These are phyloP conservation scores for Funneliformis geosporum DNA, from an alignment of 192 early-diverging fungal species.

Conservation along the genomic window DNA sequence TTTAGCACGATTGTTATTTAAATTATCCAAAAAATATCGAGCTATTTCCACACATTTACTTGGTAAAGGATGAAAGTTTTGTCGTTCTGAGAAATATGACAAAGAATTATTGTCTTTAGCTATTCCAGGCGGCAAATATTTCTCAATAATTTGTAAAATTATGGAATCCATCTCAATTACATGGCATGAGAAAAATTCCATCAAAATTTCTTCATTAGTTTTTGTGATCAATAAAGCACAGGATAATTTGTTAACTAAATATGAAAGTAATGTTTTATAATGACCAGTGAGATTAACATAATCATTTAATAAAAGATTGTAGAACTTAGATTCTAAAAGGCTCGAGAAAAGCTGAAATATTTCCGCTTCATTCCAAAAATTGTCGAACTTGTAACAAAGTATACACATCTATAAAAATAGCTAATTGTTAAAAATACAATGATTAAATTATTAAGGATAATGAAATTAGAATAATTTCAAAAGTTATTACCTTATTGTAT, in stretches of 20 bases:
- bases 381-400: neutral
- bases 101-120: neutral
- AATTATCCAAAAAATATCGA: slow-evolving; percentile 17
- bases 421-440: neutral
- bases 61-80: neutral
- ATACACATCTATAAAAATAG: neutral
- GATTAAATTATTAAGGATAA: neutral
- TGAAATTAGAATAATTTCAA: neutral
- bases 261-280: neutral
- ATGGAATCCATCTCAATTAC: slow-evolving; percentile 1
- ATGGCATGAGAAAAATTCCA: neutral
- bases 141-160: slow-evolving; percentile 7
- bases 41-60: neutral
- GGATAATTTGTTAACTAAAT: neutral
- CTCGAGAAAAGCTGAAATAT: neutral
- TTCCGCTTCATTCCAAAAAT: neutral
- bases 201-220: neutral
- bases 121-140: slow-evolving; percentile 20
- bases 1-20: slow-evolving; percentile 22
- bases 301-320: neutral
- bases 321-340: neutral
- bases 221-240: neutral
- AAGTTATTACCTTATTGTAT: neutral
- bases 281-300: neutral
- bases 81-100: neutral